Percentiles rank a stretch among this genome's conserved stretches.
phyloP scores from a whole-genome alignment of 331 rosid genomes.

The Saraca asoca region DNA sequence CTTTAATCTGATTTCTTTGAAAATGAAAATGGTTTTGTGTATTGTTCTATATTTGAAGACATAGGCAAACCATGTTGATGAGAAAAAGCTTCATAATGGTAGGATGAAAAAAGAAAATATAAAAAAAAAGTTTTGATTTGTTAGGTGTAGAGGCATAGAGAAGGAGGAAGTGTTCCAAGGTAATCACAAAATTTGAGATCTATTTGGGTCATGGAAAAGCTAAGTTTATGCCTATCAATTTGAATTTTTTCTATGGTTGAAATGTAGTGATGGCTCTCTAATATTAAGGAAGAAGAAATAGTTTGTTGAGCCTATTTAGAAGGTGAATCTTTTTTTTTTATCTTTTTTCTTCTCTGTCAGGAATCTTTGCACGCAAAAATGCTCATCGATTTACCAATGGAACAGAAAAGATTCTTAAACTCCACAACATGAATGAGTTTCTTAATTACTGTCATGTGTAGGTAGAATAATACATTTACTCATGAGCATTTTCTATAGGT shows the following conservation, averaged over 20 bases:
- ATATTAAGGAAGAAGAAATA: conserved; percentile 32
- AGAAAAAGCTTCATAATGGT: background rate
- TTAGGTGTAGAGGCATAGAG: background rate
- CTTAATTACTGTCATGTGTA: background rate
- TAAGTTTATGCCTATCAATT: conserved; percentile 14
- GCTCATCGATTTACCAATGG: background rate
- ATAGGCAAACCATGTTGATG: background rate
- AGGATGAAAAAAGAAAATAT: background rate
- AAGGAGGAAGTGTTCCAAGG: conserved; percentile 28
- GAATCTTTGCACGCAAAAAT: too few relatives aligned
- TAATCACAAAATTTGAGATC: conserved; percentile 31
- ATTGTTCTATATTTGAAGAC: background rate
- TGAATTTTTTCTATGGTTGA: conserved; percentile 38
- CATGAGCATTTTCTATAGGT: too few relatives aligned
- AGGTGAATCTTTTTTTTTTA: background rate
- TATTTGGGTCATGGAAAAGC: conserved; percentile 23
- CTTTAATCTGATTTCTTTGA: too few relatives aligned
- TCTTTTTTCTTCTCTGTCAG: too few relatives aligned
- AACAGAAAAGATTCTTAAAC: too few relatives aligned
- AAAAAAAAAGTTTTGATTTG: conserved; percentile 6
- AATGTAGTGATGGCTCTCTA: conserved; percentile 34
- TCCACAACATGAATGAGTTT: conserved; percentile 18
- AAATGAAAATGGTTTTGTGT: background rate
- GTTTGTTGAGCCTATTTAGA: conserved; percentile 19
- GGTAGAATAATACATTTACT: too few relatives aligned